Conservation (phyloP, 768 basidiomycete genomes). For the Naganishia vishniacii region DNA sequence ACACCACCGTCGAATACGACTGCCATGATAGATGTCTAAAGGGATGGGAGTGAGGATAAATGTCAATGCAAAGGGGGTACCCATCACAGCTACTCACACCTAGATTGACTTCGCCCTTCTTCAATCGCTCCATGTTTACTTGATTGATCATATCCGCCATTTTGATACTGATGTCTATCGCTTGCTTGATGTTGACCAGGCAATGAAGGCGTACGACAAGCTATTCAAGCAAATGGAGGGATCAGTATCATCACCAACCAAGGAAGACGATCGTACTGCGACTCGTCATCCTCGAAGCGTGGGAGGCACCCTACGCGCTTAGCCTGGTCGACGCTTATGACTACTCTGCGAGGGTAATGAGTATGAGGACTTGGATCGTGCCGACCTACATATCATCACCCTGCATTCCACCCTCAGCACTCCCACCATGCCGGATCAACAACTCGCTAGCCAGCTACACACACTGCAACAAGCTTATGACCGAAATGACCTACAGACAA, state of each 20-base stretch:
- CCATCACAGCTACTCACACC: conserved; percentile 59
- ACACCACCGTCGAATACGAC: conserved; percentile 94
- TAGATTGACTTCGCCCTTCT: conserved; percentile 92
- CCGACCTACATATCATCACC: too few species aligned
- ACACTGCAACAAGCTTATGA: conserved; percentile 23
- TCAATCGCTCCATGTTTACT: conserved; percentile 80
- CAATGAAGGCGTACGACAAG: too few species aligned
- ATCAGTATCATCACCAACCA: too few species aligned
- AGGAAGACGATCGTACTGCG: background rate
- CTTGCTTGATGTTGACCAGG: too few species aligned
- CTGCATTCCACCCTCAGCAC: too few species aligned
- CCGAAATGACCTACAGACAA: background rate
- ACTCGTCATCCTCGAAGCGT: conserved; percentile 15
- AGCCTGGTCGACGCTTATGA: background rate
- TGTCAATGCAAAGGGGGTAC: background rate
- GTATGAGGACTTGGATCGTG: too few species aligned
- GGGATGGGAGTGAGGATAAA: background rate
- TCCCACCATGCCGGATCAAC: conserved; percentile 15
- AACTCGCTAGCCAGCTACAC: background rate
- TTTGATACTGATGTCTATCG: background rate
- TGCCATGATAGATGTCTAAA: conserved; percentile 96
- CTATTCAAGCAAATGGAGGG: too few species aligned
- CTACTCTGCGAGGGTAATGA: conserved; percentile 3
- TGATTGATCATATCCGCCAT: conserved; percentile 53
- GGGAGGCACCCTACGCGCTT: too few species aligned